Conservation (phyloP, 129 eudicot genomes). For the Glebionis coronaria region DNA sequence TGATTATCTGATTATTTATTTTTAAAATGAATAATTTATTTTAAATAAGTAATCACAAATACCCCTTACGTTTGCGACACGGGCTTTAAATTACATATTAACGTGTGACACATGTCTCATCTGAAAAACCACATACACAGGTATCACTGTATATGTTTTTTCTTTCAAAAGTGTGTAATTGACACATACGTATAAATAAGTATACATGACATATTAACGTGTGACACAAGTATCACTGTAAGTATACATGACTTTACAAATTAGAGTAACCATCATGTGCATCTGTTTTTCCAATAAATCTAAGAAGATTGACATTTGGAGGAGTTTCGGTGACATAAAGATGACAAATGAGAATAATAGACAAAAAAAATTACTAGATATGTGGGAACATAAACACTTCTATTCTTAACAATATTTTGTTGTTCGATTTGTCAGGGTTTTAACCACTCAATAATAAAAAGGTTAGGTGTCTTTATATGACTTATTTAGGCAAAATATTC, state of each 20-base stretch:
- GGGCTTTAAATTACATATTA: too few species aligned
- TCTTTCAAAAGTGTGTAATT: too few species aligned
- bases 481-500: not conserved
- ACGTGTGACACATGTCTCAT: too few species aligned
- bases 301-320: conserved; percentile 12
- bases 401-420: not conserved
- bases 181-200: not conserved
- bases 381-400: conserved; percentile 1
- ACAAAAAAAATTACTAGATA: not conserved
- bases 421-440: not conserved
- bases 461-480: conserved; percentile 5
- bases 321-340: not conserved
- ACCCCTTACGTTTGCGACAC: too few species aligned
- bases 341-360: not conserved
- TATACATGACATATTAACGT: not conserved
- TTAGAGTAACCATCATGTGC: not conserved
- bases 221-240: too few species aligned
- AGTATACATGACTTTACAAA: not conserved
- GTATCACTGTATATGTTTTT: too few species aligned
- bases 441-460: not conserved
- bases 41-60: too few species aligned
- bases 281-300: too few species aligned
- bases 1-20: too few species aligned
- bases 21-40: too few species aligned
- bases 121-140: too few species aligned